Evolutionary conservation across 257 asterid genomes (phyloP), one percentile per base, ranked within the genome.

Genomic region (Apocynum venetum): DNA sequence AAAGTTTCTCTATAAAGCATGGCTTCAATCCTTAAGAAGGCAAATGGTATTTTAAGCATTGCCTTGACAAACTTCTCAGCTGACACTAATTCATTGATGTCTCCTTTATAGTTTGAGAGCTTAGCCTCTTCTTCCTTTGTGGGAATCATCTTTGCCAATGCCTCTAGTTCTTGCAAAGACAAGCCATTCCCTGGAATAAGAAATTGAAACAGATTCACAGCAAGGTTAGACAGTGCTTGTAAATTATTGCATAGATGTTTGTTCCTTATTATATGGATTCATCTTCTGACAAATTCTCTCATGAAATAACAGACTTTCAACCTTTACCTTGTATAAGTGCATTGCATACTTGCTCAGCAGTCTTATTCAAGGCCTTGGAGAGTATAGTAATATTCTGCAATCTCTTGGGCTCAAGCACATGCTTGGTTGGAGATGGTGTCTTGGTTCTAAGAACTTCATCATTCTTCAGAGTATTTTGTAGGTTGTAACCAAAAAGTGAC

Each of bases 381-480:
- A 95, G 97, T 74, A 95, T 95, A 59, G 97, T 95, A 11, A 95
- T 90, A 85, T 95, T 95, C 64, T 95, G 99, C 48, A 95, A 87
- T 66, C 99, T 87, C 87, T 95, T 93, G n/a, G 94, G 97, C 76
- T 95, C 99, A 43, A 95, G 98, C 19, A 93, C 91, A 74, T 95
- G 99, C 81, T 91, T 91, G 85, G 85, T 86, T 44, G 99, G 99
- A 46, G 97, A 95, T 20, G 97, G 93, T 9, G 92, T 88, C 83
- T 93, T 95, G 87, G 90, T 89, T 82, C 82, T 93, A 47, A 73
- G 70, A 6, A 43, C 15, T 64, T 90, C 98, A 35, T 89, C 99
- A 31, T 72, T 91, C 84, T 86, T 91, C 63, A 77, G 79, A 0
- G 91, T 71, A 25, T 83, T 89, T 83, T 93, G 97, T 65, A 92